Percentiles rank a stretch among this genome's conserved stretches.
Conservation (phyloP, 768 basidiomycete species). For the Mycena belliarum region DNA sequence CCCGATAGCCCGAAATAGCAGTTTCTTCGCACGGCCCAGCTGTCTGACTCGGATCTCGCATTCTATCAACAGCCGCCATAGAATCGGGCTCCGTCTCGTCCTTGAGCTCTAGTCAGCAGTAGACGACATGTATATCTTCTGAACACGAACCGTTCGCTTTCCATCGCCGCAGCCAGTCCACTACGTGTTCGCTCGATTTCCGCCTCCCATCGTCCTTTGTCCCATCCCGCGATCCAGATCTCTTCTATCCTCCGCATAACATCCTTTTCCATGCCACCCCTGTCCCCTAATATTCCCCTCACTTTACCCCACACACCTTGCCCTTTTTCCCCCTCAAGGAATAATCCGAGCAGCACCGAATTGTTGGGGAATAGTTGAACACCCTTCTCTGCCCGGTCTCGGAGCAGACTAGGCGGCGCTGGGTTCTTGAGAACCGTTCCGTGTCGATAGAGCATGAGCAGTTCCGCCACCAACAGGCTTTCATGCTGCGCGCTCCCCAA, state of each 20-base stretch:
- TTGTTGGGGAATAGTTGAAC: conserved; percentile 66
- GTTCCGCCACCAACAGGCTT: conserved; percentile 54
- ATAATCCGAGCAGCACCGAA: conserved; percentile 69
- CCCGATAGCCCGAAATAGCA: conserved; percentile 71
- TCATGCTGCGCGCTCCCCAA: conserved; percentile 42
- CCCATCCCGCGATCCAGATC: conserved; percentile 82
- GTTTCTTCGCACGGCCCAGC: conserved; percentile 62
- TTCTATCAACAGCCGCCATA: conserved; percentile 78
- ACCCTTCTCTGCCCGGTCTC: conserved; percentile 56
- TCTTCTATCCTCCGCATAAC: conserved; percentile 63
- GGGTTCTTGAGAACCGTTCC: conserved; percentile 54
- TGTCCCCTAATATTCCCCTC: conserved; percentile 53
- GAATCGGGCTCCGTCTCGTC: conserved; percentile 60
- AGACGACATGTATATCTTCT: neutral
- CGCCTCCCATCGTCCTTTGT: conserved; percentile 65
- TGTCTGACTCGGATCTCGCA: conserved; percentile 71
- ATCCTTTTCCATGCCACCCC: conserved; percentile 48
- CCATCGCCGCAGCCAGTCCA: conserved; percentile 61
- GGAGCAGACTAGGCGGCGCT: conserved; percentile 56
- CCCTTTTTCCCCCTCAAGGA: conserved; percentile 76
- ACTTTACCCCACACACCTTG: conserved; percentile 80
- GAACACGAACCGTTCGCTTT: conserved; percentile 61
- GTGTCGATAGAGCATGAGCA: conserved; percentile 65
- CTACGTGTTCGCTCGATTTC: conserved; percentile 73
- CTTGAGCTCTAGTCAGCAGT: conserved; percentile 36